Evolutionary conservation across 2,329 filamentous ascomycete genomes (phyloP).

Genomic region (Mariannaea elegans): DNA sequence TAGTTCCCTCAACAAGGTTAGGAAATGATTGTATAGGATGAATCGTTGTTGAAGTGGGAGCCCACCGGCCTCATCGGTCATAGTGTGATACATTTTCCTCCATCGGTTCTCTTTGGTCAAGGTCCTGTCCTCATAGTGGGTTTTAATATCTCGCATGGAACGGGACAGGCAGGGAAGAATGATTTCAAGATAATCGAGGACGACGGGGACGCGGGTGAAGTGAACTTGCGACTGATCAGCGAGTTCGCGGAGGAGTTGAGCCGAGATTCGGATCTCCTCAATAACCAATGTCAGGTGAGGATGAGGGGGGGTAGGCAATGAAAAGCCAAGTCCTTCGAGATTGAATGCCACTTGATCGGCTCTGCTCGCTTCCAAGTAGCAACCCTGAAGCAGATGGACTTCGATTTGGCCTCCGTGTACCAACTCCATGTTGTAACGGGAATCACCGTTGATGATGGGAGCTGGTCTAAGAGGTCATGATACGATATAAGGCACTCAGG

Average conservation of each 20-base stretch:
- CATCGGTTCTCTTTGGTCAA: slow-evolving; percentile 60
- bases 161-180: slow-evolving; percentile 64
- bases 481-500: slow-evolving; percentile 22
- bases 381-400: slow-evolving; percentile 58
- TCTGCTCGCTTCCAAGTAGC: slow-evolving; percentile 63
- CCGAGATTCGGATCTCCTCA: slow-evolving; percentile 55
- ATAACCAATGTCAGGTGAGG: slow-evolving; percentile 58
- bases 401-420: slow-evolving; percentile 42
- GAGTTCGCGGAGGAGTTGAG: slow-evolving; percentile 60
- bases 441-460: slow-evolving; percentile 17
- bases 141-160: slow-evolving; percentile 62
- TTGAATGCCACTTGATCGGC: slow-evolving; percentile 57
- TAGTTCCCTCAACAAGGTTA: slow-evolving; percentile 59
- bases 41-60: slow-evolving; percentile 63
- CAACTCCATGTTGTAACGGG: slow-evolving; percentile 42
- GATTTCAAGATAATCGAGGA: slow-evolving; percentile 65
- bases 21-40: slow-evolving; percentile 63
- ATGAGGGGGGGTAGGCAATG: slow-evolving; percentile 54
- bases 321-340: slow-evolving; percentile 59
- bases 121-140: slow-evolving; percentile 60
- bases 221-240: slow-evolving; percentile 64
- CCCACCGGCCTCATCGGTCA: slow-evolving; percentile 62
- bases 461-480: slow-evolving; percentile 30
- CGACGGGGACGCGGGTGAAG: slow-evolving; percentile 56
- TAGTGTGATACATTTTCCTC: slow-evolving; percentile 65